Evolutionary conservation across 768 basidiomycete species (phyloP).

Genomic region (Pisolithus sp.): DNA sequence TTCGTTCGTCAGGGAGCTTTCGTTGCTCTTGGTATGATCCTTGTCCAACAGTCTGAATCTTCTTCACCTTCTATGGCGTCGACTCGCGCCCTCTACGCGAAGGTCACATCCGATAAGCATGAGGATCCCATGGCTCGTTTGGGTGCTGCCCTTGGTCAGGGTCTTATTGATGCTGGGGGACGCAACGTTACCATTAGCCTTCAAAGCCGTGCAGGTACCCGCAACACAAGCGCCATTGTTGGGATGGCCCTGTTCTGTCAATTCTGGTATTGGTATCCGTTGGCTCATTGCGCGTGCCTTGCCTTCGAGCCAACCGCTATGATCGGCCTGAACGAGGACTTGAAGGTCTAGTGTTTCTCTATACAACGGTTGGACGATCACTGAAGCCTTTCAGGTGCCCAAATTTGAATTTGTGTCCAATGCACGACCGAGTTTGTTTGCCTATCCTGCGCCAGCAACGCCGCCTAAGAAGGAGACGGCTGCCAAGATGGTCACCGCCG

Average conservation of each 20-base stretch:
- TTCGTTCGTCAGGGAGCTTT: constrained; percentile 98
- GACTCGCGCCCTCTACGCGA: constrained; percentile 79
- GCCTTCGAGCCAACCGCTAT: constrained; percentile 95
- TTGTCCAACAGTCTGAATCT: constrained; percentile 93
- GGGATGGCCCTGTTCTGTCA: constrained; percentile 99
- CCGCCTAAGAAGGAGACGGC: constrained; percentile 91
- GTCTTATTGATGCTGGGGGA: constrained; percentile 96
- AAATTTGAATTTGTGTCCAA: constrained; percentile 90
- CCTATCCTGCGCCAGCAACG: constrained; percentile 81
- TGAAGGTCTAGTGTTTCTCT: constrained; percentile 52
- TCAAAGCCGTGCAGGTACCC: constrained; percentile 87
- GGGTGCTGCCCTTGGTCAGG: constrained; percentile 92
- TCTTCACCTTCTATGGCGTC: constrained; percentile 75
- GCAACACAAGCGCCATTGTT: constrained; percentile 90
- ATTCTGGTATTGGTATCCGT: constrained; percentile 99
- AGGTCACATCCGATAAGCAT: constrained; percentile 92
- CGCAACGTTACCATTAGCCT: constrained; percentile 93
- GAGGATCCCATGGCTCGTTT: constrained; percentile 99
- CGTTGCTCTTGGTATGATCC: constrained; percentile 92
- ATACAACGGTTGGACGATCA: background rate
- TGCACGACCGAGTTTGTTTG: constrained; percentile 84
- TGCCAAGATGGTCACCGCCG: constrained; percentile 88
- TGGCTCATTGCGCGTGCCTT: constrained; percentile 87
- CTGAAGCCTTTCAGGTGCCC: constrained; percentile 58
- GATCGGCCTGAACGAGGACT: constrained; percentile 80